A percentile compares a stretch with the other conserved stretches of the same genome.
phyloP scores from a whole-genome alignment of 257 asterid species.

The Craterostigma plantagineum region DNA sequence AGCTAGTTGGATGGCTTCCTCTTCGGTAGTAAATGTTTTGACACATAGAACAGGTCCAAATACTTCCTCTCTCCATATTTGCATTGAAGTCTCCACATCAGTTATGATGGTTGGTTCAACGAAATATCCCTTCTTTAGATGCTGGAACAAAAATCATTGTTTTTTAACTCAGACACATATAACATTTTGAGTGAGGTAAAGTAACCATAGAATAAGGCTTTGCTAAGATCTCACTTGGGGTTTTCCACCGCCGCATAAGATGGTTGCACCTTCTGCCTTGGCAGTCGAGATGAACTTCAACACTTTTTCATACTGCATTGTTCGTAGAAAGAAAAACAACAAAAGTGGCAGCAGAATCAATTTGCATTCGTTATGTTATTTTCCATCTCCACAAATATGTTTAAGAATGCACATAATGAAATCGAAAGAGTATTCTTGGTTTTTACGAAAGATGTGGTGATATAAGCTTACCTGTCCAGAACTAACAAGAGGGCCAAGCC shows the following conservation, averaged over 20 bases:
- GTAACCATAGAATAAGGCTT: background rate
- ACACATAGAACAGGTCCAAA: constrained; percentile 95
- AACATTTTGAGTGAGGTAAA: background rate
- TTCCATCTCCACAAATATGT: no score
- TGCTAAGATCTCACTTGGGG: constrained; percentile 34
- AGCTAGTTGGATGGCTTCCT: constrained; percentile 81
- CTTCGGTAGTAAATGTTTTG: constrained; percentile 76
- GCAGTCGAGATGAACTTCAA: constrained; percentile 54
- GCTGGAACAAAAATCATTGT: constrained; percentile 22
- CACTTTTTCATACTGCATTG: constrained; percentile 54
- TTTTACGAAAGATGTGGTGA: no score
- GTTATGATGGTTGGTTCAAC: constrained; percentile 57
- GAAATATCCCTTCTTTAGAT: constrained; percentile 66
- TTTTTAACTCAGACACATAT: no score
- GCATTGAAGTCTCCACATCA: constrained; percentile 67
- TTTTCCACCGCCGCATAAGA: constrained; percentile 61
- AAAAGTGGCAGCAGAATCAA: no score
- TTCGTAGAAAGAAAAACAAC: no score
- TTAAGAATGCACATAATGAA: background rate
- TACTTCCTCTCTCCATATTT: constrained; percentile 95
- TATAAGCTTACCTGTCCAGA: constrained; percentile 28
- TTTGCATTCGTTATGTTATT: no score
- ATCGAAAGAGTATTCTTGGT: no score
- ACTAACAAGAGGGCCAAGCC: constrained; percentile 82
- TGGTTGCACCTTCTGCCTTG: constrained; percentile 73